Evolutionary conservation across 1,139 yeast genomes (phyloP).

Genomic region (Pichia cactophila): DNA sequence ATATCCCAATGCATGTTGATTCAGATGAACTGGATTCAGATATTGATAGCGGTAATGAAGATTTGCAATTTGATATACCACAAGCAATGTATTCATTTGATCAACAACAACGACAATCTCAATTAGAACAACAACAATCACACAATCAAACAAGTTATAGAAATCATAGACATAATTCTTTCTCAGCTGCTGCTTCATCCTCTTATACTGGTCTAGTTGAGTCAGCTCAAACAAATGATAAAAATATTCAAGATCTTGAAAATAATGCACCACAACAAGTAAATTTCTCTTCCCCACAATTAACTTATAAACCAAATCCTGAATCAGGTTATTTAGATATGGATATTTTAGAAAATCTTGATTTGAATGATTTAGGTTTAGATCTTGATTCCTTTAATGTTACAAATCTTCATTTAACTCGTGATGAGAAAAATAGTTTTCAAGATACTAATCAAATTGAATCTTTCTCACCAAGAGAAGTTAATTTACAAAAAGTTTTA

Average conservation of each 20-base stretch:
- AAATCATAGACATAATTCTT: slow-evolving; percentile 59
- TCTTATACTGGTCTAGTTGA: slow-evolving; percentile 47
- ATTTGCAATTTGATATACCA: slow-evolving; percentile 10
- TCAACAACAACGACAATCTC: neutral
- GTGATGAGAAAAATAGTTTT: neutral
- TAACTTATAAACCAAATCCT: slow-evolving; percentile 26
- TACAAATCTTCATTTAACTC: neutral
- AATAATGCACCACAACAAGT: slow-evolving; percentile 54
- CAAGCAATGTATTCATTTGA: slow-evolving; percentile 13
- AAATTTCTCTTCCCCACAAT: slow-evolving; percentile 75
- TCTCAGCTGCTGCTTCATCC: slow-evolving; percentile 68
- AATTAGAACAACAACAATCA: neutral
- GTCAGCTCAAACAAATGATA: slow-evolving; percentile 25
- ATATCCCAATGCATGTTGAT: neutral
- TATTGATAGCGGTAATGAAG: slow-evolving; percentile 11
- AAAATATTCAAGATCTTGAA: slow-evolving; percentile 17
- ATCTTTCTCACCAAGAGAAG: slow-evolving; percentile 5
- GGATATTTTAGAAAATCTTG: slow-evolving; percentile 24
- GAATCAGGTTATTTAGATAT: slow-evolving; percentile 24
- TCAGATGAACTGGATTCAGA: slow-evolving; percentile 17
- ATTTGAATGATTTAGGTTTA: slow-evolving; percentile 32
- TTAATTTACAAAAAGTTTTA: slow-evolving; percentile 12
- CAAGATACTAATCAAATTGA: neutral
- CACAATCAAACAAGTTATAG: slow-evolving; percentile 15
- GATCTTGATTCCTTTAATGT: slow-evolving; percentile 11